Conservation (phyloP, 768 basidiomycete species). For the Boletus rubropictus region DNA sequence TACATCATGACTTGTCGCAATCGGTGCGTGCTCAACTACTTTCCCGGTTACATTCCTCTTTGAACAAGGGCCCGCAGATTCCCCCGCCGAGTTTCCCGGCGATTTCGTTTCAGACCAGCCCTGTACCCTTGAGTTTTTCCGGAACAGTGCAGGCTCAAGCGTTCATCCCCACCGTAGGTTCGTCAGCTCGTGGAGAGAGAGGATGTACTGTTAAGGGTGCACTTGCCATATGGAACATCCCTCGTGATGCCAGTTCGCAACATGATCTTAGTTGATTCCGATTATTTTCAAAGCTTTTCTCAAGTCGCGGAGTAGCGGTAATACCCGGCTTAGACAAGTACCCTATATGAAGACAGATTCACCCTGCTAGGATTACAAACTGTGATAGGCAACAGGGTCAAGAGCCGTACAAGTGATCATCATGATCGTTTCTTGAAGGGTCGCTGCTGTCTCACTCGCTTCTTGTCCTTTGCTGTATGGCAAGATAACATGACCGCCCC, state of each 20-base stretch:
- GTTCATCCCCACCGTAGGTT: not conserved
- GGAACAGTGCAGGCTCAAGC: not conserved
- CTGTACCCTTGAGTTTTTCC: conserved; percentile 1
- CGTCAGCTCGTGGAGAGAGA: not conserved
- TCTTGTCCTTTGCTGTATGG: not conserved
- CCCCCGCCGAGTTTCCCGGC: not conserved
- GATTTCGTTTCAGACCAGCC: conserved; percentile 2
- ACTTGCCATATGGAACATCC: conserved; percentile 1
- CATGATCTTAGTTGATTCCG: conserved; percentile 7
- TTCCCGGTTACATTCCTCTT: conserved; percentile 8
- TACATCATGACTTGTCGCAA: not conserved
- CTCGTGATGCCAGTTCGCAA: conserved; percentile 10
- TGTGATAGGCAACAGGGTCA: conserved; percentile 29
- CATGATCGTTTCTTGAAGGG: conserved; percentile 19
- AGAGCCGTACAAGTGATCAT: conserved; percentile 14
- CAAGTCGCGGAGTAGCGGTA: conserved; percentile 9
- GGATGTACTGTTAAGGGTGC: too few relatives aligned
- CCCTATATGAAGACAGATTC: conserved; percentile 8
- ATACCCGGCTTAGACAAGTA: conserved; percentile 1
- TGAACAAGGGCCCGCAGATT: not conserved
- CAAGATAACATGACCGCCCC: conserved; percentile 22
- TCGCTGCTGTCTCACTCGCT: conserved; percentile 11
- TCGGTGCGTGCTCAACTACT: not conserved
- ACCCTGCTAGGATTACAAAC: conserved; percentile 10
- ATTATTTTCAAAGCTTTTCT: conserved; percentile 4